Conservation (phyloP, 805 yeast species). For the Cyberlindnera mississippiensis region DNA sequence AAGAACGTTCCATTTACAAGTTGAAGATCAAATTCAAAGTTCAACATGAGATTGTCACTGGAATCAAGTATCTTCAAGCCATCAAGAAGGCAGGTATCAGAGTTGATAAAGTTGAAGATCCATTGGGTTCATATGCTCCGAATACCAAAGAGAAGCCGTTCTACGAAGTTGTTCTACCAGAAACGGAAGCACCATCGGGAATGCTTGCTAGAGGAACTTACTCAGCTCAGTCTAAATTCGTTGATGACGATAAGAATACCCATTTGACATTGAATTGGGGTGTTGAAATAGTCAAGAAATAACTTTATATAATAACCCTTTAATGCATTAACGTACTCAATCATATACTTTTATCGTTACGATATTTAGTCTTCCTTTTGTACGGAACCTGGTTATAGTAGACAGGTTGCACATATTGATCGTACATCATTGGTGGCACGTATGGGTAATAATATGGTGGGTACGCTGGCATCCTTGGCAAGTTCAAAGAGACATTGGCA, state of each 20-base stretch:
- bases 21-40: constrained; percentile 74
- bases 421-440: constrained; percentile 3
- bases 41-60: constrained; percentile 89
- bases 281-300: constrained; percentile 71
- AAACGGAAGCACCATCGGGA: constrained; percentile 90
- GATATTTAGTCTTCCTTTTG: constrained; percentile 9
- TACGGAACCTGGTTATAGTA: constrained; percentile 12
- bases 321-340: no score
- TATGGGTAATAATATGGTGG: constrained; percentile 1
- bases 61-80: constrained; percentile 78
- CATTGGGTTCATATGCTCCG: constrained; percentile 89
- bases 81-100: constrained; percentile 86
- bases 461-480: neutral
- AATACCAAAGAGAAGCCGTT: constrained; percentile 75
- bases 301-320: no score
- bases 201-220: constrained; percentile 83
- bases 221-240: constrained; percentile 73
- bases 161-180: constrained; percentile 58
- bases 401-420: constrained; percentile 5
- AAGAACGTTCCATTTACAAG: constrained; percentile 73
- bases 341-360: neutral
- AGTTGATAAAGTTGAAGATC: constrained; percentile 82
- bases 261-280: constrained; percentile 83
- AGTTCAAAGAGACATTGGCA: no score
- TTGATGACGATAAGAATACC: constrained; percentile 77